A percentile compares a stretch with the other conserved stretches of the same genome.
Conservation (phyloP, 2,329 filamentous ascomycete species). For the Exserohilum rostratum region DNA sequence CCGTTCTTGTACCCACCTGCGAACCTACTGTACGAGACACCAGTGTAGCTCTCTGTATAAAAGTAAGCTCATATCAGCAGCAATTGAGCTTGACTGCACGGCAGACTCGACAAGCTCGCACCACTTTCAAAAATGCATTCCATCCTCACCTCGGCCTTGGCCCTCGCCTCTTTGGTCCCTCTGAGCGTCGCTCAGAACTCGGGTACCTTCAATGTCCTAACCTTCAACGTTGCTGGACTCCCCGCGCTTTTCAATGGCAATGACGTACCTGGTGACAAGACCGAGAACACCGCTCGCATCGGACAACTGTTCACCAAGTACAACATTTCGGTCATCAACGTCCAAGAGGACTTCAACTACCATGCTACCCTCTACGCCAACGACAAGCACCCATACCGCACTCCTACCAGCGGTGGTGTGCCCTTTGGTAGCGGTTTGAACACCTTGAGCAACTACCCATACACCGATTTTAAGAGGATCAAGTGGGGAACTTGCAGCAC, state of each 20-base stretch:
- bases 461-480: conserved; percentile 61
- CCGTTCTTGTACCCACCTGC: conserved; percentile 3
- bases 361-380: conserved; percentile 65
- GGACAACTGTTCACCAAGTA: conserved; percentile 63
- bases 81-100: neutral
- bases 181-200: conserved; percentile 29
- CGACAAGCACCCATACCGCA: conserved; percentile 65
- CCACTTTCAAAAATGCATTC: conserved; percentile 19
- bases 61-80: neutral
- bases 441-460: conserved; percentile 65
- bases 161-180: conserved; percentile 15
- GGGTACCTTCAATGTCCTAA: conserved; percentile 59
- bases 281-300: conserved; percentile 62
- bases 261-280: conserved; percentile 67
- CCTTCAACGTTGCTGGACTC: conserved; percentile 67
- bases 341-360: conserved; percentile 75
- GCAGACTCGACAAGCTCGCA: neutral
- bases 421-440: conserved; percentile 69
- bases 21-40: neutral
- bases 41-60: conserved; percentile 10
- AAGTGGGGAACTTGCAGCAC: conserved; percentile 66
- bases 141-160: conserved; percentile 5
- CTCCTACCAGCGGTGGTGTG: conserved; percentile 68
- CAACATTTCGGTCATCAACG: conserved; percentile 66
- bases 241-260: conserved; percentile 64